These are phyloP conservation scores for Thermothelomyces thermophilus DNA, from an alignment of 2,329 filamentous ascomycete species.

Conservation along the genomic window DNA sequence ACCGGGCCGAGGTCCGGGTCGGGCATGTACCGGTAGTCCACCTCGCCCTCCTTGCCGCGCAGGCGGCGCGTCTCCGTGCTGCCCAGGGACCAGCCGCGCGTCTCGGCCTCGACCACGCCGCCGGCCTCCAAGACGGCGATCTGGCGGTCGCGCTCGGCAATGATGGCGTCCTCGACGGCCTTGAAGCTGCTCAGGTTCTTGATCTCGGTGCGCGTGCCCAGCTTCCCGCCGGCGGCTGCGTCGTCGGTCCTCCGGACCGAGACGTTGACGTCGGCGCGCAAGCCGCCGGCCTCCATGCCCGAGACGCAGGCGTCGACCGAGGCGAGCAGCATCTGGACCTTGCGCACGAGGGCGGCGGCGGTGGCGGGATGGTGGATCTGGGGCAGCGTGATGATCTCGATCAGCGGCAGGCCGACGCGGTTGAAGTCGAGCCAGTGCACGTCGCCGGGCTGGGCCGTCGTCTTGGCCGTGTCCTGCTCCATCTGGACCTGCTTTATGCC, in stretches of 20 bases:
- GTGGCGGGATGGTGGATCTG: constrained; percentile 82
- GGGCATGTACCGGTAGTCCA: constrained; percentile 98
- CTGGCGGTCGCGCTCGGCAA: constrained; percentile 84
- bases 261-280: constrained; percentile 93
- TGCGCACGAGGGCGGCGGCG: constrained; percentile 81
- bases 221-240: constrained; percentile 28
- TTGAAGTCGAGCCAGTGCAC: constrained; percentile 87
- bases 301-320: constrained; percentile 78
- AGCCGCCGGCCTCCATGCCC: constrained; percentile 87
- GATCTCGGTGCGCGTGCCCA: constrained; percentile 91
- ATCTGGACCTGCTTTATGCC: constrained; percentile 93
- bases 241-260: constrained; percentile 63
- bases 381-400: constrained; percentile 91
- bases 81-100: constrained; percentile 84
- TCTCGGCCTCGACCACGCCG: constrained; percentile 73
- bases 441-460: constrained; percentile 66
- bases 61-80: constrained; percentile 73
- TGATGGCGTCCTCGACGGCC: constrained; percentile 88
- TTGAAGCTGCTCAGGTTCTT: constrained; percentile 96
- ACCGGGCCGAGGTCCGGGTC: constrained; percentile 85
- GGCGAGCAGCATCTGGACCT: constrained; percentile 74
- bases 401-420: constrained; percentile 79
- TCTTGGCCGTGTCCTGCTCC: constrained; percentile 97
- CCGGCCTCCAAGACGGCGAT: constrained; percentile 73
- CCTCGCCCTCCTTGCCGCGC: constrained; percentile 90